Evolutionary conservation across 257 asterid genomes (phyloP), one percentile per base, ranked within the genome.

Genomic region (Leonotis leonurus): DNA sequence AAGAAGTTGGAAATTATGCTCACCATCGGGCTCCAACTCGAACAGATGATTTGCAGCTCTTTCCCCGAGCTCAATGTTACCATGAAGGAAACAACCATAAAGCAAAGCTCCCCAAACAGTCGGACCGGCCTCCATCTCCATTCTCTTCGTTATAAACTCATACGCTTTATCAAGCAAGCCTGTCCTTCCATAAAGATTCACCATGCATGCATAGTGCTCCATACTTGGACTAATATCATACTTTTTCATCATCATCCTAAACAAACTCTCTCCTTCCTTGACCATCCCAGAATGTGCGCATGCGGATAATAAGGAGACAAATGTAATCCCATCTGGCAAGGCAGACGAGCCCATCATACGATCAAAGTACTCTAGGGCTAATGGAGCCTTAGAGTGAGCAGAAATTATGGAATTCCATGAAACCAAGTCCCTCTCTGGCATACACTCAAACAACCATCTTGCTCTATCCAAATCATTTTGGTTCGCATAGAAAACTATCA

Each of bases 61-160:
- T 65, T 83, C 95, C 26, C 86, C 95, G 6, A 90, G 54, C 22
- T 73, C 80, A 11, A 68, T 76, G 49, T 82, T 80, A 13, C 87
- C 85, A 56, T 79, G 85, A 64, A 80, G 77, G 64, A 62, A 82
- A 74, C 98, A 90, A 37, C 91, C 92, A 41, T 82, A 85, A 2
- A 90, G 85, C 79, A 90, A 73, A 0, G 97, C 95, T 17, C 98
- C 98, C 96, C 95, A 91, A 8, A 85, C 88, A 14, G 93, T 79
- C 12, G 94, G 82, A 17, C 96, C 94, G 18, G 89, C 90, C 69
- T 80, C 81, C 4, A 68, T 54, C 60, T 78, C 85, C 83, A 86
- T 88, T 45, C 49, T 64, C 0, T 69, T 75, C 58, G 20, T 56
- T 26, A 88, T 69, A 43, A 91, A 51, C 18, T 77, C 77, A 56